Percentiles rank a stretch among this genome's conserved stretches.
phyloP scores from a whole-genome alignment of 1,284 basidiomycete species.

The Irpex sp. region DNA sequence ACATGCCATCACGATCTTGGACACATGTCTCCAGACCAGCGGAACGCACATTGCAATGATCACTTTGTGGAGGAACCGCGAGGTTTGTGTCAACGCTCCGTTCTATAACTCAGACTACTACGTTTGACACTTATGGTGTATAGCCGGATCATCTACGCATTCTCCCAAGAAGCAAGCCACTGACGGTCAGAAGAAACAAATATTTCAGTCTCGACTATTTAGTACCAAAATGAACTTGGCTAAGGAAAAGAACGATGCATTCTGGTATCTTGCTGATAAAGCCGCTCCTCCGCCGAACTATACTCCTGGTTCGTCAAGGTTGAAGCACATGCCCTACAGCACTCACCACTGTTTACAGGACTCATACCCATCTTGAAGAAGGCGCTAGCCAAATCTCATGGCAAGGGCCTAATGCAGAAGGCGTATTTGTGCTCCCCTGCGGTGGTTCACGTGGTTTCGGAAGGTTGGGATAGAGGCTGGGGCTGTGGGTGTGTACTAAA shows the following conservation, averaged over 20 bases:
- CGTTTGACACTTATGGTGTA: background rate
- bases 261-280: constrained; percentile 56
- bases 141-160: constrained; percentile 2
- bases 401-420: constrained; percentile 46
- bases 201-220: constrained; percentile 7
- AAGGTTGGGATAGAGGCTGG: constrained; percentile 61
- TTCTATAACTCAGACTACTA: background rate
- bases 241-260: constrained; percentile 40
- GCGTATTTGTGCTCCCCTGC: constrained; percentile 66
- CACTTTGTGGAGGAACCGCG: constrained; percentile 33
- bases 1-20: constrained; percentile 44
- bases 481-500: constrained; percentile 61
- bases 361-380: constrained; percentile 63
- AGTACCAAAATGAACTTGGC: background rate
- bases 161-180: background rate
- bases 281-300: constrained; percentile 61
- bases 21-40: constrained; percentile 30
- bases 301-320: constrained; percentile 56
- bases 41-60: constrained; percentile 45
- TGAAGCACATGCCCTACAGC: background rate
- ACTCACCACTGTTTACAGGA: constrained; percentile 37
- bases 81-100: constrained; percentile 7
- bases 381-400: constrained; percentile 49
- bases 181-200: background rate
- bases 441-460: constrained; percentile 57